phyloP scores from a whole-genome alignment of 768 basidiomycete species.

The Lactarius sanguifluus region DNA sequence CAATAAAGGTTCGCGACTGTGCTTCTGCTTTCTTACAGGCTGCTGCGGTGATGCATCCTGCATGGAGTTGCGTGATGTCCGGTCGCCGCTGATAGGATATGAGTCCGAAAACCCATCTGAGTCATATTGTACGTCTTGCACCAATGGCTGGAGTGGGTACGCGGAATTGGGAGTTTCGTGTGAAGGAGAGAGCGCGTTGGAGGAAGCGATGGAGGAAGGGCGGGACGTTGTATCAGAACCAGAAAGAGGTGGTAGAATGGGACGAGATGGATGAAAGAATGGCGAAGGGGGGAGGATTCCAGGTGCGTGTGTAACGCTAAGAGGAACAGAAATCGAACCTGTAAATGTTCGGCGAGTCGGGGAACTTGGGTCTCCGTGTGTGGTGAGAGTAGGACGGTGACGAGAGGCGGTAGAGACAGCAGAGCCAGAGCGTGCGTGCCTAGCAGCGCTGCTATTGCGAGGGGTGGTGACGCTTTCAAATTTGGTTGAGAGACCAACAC shows the following conservation, averaged over 20 bases:
- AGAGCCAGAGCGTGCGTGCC: slow-evolving; percentile 24
- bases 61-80: slow-evolving; percentile 28
- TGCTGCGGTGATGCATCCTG: slow-evolving; percentile 37
- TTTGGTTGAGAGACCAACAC: slow-evolving; percentile 27
- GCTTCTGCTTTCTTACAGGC: slow-evolving; percentile 47
- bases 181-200: slow-evolving; percentile 29
- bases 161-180: slow-evolving; percentile 31
- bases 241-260: slow-evolving; percentile 47
- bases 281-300: slow-evolving; percentile 78
- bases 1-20: slow-evolving; percentile 72
- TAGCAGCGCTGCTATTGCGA: slow-evolving; percentile 14
- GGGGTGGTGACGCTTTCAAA: slow-evolving; percentile 20
- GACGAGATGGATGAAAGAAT: slow-evolving; percentile 73
- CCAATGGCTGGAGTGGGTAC: slow-evolving; percentile 44
- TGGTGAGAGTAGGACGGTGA: slow-evolving; percentile 14
- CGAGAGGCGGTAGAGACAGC: slow-evolving; percentile 25
- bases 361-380: slow-evolving; percentile 23
- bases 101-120: slow-evolving; percentile 43
- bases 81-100: slow-evolving; percentile 7
- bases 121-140: slow-evolving; percentile 41
- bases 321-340: slow-evolving; percentile 17
- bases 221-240: slow-evolving; percentile 35
- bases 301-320: slow-evolving; percentile 54
- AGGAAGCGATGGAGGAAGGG: slow-evolving; percentile 37
- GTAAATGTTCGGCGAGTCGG: slow-evolving; percentile 21